Conservation (phyloP, 75 land plant species). For the Pseudotsuga menziesii region DNA sequence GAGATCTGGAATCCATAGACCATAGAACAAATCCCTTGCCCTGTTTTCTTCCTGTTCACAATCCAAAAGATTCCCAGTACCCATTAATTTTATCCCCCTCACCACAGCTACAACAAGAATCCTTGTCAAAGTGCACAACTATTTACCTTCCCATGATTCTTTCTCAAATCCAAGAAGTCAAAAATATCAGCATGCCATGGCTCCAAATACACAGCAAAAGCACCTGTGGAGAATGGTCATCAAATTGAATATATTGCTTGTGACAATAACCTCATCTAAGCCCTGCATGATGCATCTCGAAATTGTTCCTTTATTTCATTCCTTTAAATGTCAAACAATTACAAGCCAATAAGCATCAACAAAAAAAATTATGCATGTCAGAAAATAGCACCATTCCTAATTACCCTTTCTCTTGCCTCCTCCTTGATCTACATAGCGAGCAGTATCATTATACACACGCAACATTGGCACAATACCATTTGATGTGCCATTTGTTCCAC, state of each 20-base stretch:
- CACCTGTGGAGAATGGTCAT: constrained; percentile 13
- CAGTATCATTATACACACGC: constrained; percentile 52
- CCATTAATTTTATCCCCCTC: background rate
- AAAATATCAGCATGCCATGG: constrained; percentile 54
- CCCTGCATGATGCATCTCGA: background rate
- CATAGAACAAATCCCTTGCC: constrained; percentile 40
- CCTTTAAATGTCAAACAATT: too few species aligned
- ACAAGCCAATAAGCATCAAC: background rate
- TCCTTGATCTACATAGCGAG: constrained; percentile 52
- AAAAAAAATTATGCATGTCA: background rate
- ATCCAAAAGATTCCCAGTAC: background rate
- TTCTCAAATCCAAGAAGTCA: constrained; percentile 41
- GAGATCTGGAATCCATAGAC: constrained; percentile 42
- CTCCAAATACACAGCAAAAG: constrained; percentile 44
- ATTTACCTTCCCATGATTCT: constrained; percentile 43
- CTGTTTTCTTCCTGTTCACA: constrained; percentile 36
- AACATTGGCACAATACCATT: constrained; percentile 54
- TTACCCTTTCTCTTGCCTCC: constrained; percentile 56
- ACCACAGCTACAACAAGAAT: too few species aligned
- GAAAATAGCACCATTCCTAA: background rate
- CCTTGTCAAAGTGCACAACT: background rate
- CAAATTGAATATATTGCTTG: background rate
- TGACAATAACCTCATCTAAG: background rate
- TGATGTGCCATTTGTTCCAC: constrained; percentile 49
- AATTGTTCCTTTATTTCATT: background rate